These are phyloP conservation scores for Eutrema heterophyllum DNA, from an alignment of 345 rosid species.

Conservation along the genomic window DNA sequence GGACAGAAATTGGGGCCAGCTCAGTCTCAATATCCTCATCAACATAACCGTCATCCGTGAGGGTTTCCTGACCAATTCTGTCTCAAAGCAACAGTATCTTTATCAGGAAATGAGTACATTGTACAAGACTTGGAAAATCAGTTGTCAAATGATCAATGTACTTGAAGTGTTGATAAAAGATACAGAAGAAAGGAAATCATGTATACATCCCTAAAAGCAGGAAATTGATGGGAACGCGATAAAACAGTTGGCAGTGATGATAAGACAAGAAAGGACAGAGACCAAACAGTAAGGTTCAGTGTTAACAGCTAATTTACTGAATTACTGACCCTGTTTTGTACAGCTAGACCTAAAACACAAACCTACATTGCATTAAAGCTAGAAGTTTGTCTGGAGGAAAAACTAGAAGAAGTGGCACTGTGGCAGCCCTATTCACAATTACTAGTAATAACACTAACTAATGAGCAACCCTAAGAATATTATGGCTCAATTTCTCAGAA, in stretches of 20 bases:
- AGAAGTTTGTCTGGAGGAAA: background rate
- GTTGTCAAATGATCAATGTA: background rate
- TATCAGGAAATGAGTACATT: background rate
- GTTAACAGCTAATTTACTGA: background rate
- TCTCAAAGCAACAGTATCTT: slow-evolving; percentile 4
- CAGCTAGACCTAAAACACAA: background rate
- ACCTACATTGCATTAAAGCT: background rate
- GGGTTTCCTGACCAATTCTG: slow-evolving; percentile 91
- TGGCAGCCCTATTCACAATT: background rate
- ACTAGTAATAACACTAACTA: background rate
- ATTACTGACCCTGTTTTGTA: background rate
- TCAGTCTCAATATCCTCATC: slow-evolving; percentile 86
- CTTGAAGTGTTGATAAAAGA: background rate
- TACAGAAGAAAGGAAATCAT: background rate
- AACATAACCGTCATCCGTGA: slow-evolving; percentile 66
- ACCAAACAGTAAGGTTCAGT: background rate
- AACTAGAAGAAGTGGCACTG: background rate
- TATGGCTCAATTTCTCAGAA: background rate
- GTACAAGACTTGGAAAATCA: slow-evolving; percentile 6
- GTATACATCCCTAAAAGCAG: background rate
- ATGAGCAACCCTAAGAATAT: background rate
- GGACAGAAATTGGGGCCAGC: slow-evolving; percentile 83
- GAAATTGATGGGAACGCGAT: background rate
- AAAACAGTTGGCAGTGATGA: background rate
- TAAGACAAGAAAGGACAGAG: background rate